A percentile compares a stretch with the other conserved stretches of the same genome.
Conservation (phyloP, 768 basidiomycete species). For the Cystobasidium tubakii region DNA sequence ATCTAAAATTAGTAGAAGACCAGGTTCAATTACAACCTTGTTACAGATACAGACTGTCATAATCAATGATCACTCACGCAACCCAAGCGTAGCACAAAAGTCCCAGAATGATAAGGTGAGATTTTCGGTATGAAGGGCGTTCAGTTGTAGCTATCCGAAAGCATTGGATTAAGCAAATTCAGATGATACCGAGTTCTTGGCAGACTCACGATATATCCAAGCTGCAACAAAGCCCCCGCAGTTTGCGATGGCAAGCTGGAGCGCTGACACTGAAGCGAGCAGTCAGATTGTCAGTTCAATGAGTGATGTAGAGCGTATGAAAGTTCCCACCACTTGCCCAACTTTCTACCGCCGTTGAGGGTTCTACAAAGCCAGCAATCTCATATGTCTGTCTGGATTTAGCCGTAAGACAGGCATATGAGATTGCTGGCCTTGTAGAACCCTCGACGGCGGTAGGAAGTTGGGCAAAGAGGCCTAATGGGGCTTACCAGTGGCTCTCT, state of each 20-base stretch:
- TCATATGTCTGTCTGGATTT: no score
- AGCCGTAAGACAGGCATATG: no score
- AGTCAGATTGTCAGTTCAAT: no score
- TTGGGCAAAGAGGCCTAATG: background rate
- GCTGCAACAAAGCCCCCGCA: constrained; percentile 9
- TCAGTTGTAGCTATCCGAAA: constrained; percentile 1
- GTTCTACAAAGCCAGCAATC: no score
- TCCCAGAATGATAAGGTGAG: constrained; percentile 21
- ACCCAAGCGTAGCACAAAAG: constrained; percentile 29
- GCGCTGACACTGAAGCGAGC: background rate
- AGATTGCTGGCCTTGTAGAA: no score
- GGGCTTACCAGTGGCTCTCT: constrained; percentile 14
- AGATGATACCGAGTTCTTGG: background rate
- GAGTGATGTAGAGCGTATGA: no score
- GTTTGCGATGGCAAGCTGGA: constrained; percentile 4
- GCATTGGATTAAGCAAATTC: background rate
- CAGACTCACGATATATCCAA: constrained; percentile 1
- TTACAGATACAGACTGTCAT: no score
- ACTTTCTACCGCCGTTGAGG: no score
- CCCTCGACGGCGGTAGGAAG: no score
- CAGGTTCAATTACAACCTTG: no score
- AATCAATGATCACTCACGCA: no score
- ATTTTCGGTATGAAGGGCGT: constrained; percentile 17
- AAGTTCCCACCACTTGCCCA: no score
- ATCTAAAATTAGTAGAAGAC: background rate